A percentile compares a stretch with the other conserved stretches of the same genome.
phyloP scores from a whole-genome alignment of 306 rosid genomes.

The Vachellia collinsii region DNA sequence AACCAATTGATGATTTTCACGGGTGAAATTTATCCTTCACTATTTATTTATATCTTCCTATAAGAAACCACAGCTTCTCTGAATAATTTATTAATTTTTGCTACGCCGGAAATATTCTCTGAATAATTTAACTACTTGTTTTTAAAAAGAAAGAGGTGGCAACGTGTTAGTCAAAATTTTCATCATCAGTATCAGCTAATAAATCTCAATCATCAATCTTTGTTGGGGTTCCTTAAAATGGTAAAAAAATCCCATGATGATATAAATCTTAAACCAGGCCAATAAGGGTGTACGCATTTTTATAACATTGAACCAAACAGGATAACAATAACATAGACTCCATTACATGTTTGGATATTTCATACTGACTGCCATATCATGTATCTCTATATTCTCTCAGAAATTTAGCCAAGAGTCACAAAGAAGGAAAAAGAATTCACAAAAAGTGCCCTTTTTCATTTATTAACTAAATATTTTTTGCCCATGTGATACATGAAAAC shows the following conservation, averaged over 20 bases:
- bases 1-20: neutral
- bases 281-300: neutral
- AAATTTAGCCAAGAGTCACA: neutral
- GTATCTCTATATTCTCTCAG: neutral
- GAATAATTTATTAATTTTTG: neutral
- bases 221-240: neutral
- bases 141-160: too few relatives aligned
- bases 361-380: neutral
- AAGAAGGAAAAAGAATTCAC: neutral
- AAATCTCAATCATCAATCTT: conserved; percentile 12
- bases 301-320: neutral
- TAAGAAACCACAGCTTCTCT: neutral
- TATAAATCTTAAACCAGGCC: neutral
- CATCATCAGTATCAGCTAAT: conserved; percentile 16
- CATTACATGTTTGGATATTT: neutral
- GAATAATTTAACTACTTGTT: too few relatives aligned
- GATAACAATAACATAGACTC: neutral
- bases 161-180: neutral
- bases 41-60: neutral
- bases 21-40: neutral
- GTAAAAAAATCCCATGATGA: neutral
- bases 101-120: too few relatives aligned
- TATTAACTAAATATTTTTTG: neutral
- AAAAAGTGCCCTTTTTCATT: neutral
- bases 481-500: neutral